phyloP scores from a whole-genome alignment of 1,284 basidiomycete genomes.

The Ustilago bromivora region DNA sequence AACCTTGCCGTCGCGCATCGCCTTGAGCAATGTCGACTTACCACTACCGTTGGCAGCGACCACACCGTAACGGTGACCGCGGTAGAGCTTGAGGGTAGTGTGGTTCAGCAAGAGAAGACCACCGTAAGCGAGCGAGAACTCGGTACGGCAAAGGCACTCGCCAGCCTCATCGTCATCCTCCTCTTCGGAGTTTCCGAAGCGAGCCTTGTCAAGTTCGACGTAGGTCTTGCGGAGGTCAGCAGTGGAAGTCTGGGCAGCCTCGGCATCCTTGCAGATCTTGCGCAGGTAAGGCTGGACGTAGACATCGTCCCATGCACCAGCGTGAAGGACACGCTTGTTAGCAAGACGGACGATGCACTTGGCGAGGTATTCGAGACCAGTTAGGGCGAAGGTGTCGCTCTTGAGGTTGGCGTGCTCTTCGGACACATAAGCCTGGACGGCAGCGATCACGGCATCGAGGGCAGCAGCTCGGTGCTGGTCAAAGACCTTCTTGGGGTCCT shows the following conservation, averaged over 20 bases:
- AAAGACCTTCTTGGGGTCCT: constrained; percentile 60
- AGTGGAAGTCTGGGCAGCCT: constrained; percentile 59
- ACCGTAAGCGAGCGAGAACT: constrained; percentile 97
- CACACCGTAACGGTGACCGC: constrained; percentile 90
- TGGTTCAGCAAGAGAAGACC: constrained; percentile 94
- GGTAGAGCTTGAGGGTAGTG: constrained; percentile 88
- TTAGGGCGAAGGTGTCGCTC: constrained; percentile 60
- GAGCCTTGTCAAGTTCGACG: constrained; percentile 61
- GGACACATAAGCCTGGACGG: constrained; percentile 55
- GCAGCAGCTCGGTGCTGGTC: constrained; percentile 57
- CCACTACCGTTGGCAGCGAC: constrained; percentile 95
- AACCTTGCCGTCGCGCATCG: constrained; percentile 90
- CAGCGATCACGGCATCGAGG: constrained; percentile 51
- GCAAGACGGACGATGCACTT: constrained; percentile 61
- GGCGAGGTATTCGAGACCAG: constrained; percentile 63
- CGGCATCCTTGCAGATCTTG: constrained; percentile 53
- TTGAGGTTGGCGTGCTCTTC: constrained; percentile 56
- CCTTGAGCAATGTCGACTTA: constrained; percentile 96
- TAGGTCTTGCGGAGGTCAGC: constrained; percentile 63
- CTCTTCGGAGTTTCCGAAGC: constrained; percentile 70
- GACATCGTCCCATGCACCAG: constrained; percentile 66
- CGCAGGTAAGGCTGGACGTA: constrained; percentile 71
- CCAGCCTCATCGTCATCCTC: constrained; percentile 78
- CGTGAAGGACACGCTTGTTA: constrained; percentile 67
- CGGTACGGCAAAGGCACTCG: constrained; percentile 84